These are phyloP conservation scores for Tetragonia tetragonoides DNA, from an alignment of 148 eudicot genomes.

Conservation along the genomic window DNA sequence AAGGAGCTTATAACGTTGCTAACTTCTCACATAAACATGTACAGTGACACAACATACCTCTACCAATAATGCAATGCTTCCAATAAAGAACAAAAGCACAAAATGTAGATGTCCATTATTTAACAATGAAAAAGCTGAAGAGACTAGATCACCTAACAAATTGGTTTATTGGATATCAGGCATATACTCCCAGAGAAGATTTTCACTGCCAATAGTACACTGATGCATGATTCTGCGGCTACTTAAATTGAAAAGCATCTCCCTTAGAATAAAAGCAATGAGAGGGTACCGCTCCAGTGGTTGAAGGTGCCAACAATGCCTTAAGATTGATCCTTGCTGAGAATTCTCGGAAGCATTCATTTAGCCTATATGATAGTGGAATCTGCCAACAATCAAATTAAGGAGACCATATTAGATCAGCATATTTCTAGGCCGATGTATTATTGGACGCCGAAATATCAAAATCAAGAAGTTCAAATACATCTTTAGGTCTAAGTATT, in stretches of 20 bases:
- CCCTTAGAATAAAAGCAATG: not conserved
- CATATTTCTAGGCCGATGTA: not conserved
- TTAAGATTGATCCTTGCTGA: constrained; percentile 33
- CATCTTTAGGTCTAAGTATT: not conserved
- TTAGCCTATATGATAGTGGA: constrained; percentile 17
- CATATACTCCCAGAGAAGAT: too few relatives aligned
- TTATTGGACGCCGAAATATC: not conserved
- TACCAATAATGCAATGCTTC: too few relatives aligned
- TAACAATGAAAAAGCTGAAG: too few relatives aligned
- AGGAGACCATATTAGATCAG: not conserved
- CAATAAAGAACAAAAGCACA: too few relatives aligned
- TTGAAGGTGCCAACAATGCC: constrained; percentile 41
- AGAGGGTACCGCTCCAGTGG: constrained; percentile 40
- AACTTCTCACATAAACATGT: too few relatives aligned
- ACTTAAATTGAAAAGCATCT: not conserved
- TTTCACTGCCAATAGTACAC: not conserved
- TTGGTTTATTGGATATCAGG: too few relatives aligned
- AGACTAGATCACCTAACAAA: too few relatives aligned
- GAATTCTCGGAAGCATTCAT: constrained; percentile 16
- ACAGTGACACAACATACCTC: too few relatives aligned
- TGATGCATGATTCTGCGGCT: not conserved
- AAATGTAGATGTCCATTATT: too few relatives aligned
- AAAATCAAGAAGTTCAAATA: too few relatives aligned
- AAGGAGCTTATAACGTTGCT: too few relatives aligned
- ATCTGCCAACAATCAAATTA: constrained; percentile 20